Percentiles rank a stretch among this genome's conserved stretches.
Conservation (phyloP, 2,329 filamentous ascomycete genomes). For the Trichoderma sp. region DNA sequence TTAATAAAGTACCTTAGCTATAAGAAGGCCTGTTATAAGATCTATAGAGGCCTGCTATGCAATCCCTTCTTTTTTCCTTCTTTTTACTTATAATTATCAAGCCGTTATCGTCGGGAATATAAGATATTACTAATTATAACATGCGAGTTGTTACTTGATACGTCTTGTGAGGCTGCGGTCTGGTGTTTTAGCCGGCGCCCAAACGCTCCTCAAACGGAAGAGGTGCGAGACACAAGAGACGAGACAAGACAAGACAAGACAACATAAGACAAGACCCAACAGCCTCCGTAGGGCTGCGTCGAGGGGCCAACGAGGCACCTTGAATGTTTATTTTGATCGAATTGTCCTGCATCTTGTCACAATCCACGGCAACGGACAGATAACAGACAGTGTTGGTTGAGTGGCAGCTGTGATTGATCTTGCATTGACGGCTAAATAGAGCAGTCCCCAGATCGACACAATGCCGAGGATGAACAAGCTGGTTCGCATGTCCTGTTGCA, state of each 20-base stretch:
- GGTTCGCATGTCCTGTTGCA: not conserved
- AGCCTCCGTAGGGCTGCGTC: conserved; percentile 10
- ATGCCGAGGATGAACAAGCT: not conserved
- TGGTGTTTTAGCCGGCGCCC: not conserved
- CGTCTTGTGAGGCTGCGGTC: not conserved
- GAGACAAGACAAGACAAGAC: not conserved
- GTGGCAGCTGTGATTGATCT: too few relatives aligned
- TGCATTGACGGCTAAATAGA: not conserved
- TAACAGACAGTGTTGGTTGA: too few relatives aligned
- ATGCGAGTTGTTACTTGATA: not conserved
- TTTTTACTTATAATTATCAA: not conserved
- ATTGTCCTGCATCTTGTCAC: not conserved
- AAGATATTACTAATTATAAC: not conserved
- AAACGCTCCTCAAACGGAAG: conserved; percentile 2
- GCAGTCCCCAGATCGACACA: too few relatives aligned
- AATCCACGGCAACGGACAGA: not conserved
- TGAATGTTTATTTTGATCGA: not conserved
- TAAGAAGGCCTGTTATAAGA: too few relatives aligned
- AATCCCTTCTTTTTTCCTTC: too few relatives aligned
- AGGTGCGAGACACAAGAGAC: not conserved
- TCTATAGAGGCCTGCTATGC: too few relatives aligned
- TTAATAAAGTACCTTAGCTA: too few relatives aligned
- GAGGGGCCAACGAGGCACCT: not conserved
- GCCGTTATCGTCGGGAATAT: not conserved
- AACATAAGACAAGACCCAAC: not conserved